These are phyloP conservation scores for Podaxis sp. DNA, from an alignment of 768 basidiomycete genomes.

Conservation along the genomic window DNA sequence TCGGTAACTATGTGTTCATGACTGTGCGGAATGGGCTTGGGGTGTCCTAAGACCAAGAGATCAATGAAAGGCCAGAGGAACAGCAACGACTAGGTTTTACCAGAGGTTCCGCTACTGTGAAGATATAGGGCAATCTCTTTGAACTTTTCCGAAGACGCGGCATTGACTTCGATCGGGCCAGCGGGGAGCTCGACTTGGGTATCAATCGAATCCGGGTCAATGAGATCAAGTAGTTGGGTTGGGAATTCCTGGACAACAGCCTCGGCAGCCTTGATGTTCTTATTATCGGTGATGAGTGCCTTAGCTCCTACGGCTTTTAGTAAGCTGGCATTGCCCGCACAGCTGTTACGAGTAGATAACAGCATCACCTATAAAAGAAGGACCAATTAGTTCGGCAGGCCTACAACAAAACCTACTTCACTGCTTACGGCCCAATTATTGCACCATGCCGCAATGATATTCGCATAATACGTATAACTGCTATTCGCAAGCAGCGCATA, in stretches of 20 bases:
- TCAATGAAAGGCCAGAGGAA: background rate
- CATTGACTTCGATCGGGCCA: background rate
- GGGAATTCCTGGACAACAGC: background rate
- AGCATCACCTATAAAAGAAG: background rate
- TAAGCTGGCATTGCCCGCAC: slow-evolving; percentile 4
- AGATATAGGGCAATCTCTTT: slow-evolving; percentile 6
- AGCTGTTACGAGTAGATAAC: slow-evolving; percentile 8
- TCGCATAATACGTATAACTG: slow-evolving; percentile 9
- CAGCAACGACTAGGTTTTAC: background rate
- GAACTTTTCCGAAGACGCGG: slow-evolving; percentile 4
- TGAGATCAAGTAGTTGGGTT: background rate
- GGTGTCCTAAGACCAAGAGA: slow-evolving; percentile 13
- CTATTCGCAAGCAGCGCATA: slow-evolving; percentile 9
- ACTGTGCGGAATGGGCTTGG: slow-evolving; percentile 16
- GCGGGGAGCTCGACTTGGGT: background rate
- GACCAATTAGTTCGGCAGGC: background rate
- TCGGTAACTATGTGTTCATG: slow-evolving; percentile 13
- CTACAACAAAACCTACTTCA: background rate
- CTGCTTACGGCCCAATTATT: slow-evolving; percentile 9
- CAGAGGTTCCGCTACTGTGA: slow-evolving; percentile 11
- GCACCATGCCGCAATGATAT: slow-evolving; percentile 9
- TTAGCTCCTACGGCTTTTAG: slow-evolving; percentile 3
- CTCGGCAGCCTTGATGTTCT: slow-evolving; percentile 2
- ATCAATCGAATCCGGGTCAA: background rate
- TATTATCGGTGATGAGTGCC: slow-evolving; percentile 6